Base-by-base conservation (phyloP, 495 filamentous ascomycete genomes). In the Rusavskia elegans region DNA sequence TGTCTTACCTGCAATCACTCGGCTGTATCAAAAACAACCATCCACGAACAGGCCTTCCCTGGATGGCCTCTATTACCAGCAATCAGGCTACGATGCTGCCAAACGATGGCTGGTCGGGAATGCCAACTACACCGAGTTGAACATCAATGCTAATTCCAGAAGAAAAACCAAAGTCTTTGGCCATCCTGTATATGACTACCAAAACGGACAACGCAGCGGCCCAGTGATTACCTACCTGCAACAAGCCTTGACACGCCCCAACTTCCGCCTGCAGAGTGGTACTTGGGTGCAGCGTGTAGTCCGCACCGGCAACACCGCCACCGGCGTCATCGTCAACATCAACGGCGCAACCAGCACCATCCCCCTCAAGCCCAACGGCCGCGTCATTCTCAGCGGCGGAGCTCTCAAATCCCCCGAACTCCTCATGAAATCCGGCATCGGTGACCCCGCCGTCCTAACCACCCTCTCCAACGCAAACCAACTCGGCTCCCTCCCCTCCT, bases 201-300 rank as follows among this genome's bases (percentile, higher is more conserved):
- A 68, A 21, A 65, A 78, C 49, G 82, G 79, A 41, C 71, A 84
- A 66, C 74, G 85, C 52, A 80, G 79, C 36, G 85, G 85, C 11
- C 85, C 84, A 45, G 67, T 87, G 58, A 78, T 78, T 8, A 87
- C 84, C 4, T 89, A 89, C 63, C 76, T 89, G 9, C 75, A 79
- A 32, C 73, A 70, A 30, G 83, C 83, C 25, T 70, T 72, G 57
- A 66, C 62, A 36, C 69, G 77, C 50, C 61, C 62, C 27, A 85
- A 87, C 69, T 87, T 89, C 70, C 69, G 76, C 27, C 64, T 89
- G 51, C 76, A 76, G 64, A 72, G 78, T 52, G 76, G 79, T 59
- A 81, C 82, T 36, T 71, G 73, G 25, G 84, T 86, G 45, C 71
- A 75, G 56, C 75, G 83, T 17, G 70, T 87, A 27, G 66, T 84